Conservation (phyloP, 768 basidiomycete genomes). For the Multifurca ochricompacta region DNA sequence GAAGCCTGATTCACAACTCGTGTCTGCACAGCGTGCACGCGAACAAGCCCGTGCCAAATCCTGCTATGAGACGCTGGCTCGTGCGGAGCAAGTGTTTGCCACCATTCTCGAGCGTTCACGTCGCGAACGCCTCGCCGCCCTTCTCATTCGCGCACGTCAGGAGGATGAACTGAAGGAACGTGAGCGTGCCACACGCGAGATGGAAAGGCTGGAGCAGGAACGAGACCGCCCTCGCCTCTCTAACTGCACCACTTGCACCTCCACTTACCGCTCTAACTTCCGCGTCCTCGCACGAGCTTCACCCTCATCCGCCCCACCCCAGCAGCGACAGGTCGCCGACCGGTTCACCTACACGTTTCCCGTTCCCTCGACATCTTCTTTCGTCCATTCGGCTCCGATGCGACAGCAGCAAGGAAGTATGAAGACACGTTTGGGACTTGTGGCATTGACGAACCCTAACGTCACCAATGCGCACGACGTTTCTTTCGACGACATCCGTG, state of each 20-base stretch:
- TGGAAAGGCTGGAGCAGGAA: conserved; percentile 10
- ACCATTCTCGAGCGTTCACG: conserved; percentile 16
- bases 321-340: not conserved
- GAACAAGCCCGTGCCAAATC: conserved; percentile 9
- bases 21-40: not conserved
- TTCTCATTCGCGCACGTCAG: conserved; percentile 6
- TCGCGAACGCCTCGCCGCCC: conserved; percentile 7
- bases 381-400: not conserved
- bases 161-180: conserved; percentile 11
- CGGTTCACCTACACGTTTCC: conserved; percentile 21
- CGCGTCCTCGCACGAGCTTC: conserved; percentile 7
- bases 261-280: not conserved
- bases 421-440: conserved; percentile 3
- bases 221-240: not conserved
- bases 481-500: conserved; percentile 19
- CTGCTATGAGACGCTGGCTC: conserved; percentile 12
- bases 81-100: conserved; percentile 12
- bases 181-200: conserved; percentile 6
- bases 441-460: not conserved
- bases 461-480: conserved; percentile 9
- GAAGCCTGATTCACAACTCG: not conserved
- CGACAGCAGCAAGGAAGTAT: conserved; percentile 3
- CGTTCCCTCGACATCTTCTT: not conserved
- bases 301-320: not conserved
- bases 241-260: not conserved